These are phyloP conservation scores for Aristolochia californica DNA, from an alignment of 164 flowering plant species.

Conservation along the genomic window DNA sequence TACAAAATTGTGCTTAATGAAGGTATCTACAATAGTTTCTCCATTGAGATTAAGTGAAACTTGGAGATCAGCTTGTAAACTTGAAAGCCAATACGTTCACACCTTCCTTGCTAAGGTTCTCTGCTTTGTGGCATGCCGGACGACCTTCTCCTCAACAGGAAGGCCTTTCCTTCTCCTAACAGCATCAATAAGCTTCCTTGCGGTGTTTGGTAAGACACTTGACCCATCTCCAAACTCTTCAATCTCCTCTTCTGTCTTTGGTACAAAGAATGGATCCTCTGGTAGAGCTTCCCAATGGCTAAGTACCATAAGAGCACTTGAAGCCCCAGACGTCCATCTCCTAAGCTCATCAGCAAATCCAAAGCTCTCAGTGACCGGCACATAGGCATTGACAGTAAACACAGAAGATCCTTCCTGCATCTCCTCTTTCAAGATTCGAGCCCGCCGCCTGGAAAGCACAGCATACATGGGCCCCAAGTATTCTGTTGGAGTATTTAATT, in stretches of 20 bases:
- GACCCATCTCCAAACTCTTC: conserved; percentile 97
- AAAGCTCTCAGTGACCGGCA: conserved; percentile 82
- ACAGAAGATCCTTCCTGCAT: conserved; percentile 90
- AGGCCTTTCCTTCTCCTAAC: conserved; percentile 87
- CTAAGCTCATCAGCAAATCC: conserved; percentile 78
- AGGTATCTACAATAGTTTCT: too few relatives aligned
- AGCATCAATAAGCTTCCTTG: conserved; percentile 82
- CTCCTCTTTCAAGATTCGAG: conserved; percentile 69
- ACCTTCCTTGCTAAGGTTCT: conserved; percentile 88
- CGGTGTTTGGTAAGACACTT: conserved; percentile 69
- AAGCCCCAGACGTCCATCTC: conserved; percentile 46
- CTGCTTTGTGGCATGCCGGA: conserved; percentile 92
- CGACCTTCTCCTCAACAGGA: conserved; percentile 89
- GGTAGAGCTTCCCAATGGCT: conserved; percentile 83
- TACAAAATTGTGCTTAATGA: too few relatives aligned
- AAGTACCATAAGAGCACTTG: conserved; percentile 54
- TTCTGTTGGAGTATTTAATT: conserved; percentile 72
- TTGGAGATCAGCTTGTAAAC: too few relatives aligned
- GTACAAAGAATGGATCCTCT: conserved; percentile 91
- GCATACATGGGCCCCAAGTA: conserved; percentile 75
- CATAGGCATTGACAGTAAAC: conserved; percentile 86
- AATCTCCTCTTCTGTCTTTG: conserved; percentile 84
- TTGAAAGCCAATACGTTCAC: conserved; percentile 13
- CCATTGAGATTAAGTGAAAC: too few relatives aligned
- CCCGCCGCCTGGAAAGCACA: conserved; percentile 66